phyloP scores from a whole-genome alignment of 1,139 yeast species.

The Maudiozyma humilis region DNA sequence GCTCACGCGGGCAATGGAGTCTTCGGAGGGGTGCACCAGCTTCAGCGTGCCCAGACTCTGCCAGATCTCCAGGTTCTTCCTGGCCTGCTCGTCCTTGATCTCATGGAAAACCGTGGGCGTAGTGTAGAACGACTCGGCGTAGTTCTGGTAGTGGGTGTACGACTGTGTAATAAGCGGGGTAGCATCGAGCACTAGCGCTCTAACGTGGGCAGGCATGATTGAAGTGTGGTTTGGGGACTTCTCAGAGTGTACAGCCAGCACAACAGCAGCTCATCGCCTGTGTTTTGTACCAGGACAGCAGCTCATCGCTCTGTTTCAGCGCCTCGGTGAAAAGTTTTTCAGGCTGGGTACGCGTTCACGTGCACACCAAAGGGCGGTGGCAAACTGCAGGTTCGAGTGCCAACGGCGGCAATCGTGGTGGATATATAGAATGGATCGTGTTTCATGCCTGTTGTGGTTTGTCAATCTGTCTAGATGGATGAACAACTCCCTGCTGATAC shows the following conservation, averaged over 20 bases:
- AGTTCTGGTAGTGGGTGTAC: constrained; percentile 61
- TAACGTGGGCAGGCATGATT: constrained; percentile 31
- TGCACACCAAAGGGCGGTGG: no score
- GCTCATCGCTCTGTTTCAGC: neutral
- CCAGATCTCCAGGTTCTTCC: constrained; percentile 74
- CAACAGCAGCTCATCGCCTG: neutral
- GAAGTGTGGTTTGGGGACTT: neutral
- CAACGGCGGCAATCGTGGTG: no score
- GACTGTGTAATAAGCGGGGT: constrained; percentile 88
- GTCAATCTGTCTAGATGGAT: no score
- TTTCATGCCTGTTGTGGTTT: no score
- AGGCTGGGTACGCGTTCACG: no score
- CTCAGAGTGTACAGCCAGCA: no score
- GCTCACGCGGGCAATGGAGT: constrained; percentile 54
- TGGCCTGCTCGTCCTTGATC: constrained; percentile 75
- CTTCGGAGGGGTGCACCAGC: constrained; percentile 68
- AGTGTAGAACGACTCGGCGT: constrained; percentile 65
- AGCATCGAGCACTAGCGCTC: constrained; percentile 75
- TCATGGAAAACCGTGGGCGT: constrained; percentile 89
- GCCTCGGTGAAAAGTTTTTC: neutral
- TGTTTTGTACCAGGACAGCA: neutral
- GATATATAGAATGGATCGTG: no score
- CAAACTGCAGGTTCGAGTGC: no score
- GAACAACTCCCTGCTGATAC: neutral
- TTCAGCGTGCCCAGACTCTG: constrained; percentile 47